phyloP scores from a whole-genome alignment of 2,329 filamentous ascomycete species.

The Diaporthe ilicicola region DNA sequence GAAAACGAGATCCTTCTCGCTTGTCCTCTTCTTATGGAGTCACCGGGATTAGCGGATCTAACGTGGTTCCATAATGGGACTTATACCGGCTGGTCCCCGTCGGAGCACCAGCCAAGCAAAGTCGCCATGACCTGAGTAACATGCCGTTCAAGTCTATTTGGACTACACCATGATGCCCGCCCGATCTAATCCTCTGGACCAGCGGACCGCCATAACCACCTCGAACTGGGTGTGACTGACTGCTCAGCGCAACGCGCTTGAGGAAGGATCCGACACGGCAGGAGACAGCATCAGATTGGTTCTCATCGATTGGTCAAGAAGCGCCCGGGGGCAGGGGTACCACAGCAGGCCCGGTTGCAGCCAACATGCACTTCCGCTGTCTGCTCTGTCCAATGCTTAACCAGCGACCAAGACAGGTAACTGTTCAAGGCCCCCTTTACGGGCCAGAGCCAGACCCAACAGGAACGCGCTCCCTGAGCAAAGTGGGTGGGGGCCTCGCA shows the following conservation, averaged over 20 bases:
- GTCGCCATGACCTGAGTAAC: not conserved
- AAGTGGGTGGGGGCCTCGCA: not conserved
- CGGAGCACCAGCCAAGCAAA: not conserved
- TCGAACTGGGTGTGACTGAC: not conserved
- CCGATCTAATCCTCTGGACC: not conserved
- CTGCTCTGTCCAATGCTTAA: not conserved
- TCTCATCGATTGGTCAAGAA: not conserved
- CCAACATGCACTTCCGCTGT: slow-evolving; percentile 18
- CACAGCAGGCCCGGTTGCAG: not conserved
- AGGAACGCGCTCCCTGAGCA: not conserved
- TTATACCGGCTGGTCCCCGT: not conserved
- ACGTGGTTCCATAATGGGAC: not conserved
- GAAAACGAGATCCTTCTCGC: not conserved
- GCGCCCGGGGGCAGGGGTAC: slow-evolving; percentile 4
- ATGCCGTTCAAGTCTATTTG: not conserved
- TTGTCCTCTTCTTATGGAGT: not conserved
- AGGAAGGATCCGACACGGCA: not conserved
- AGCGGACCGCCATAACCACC: not conserved
- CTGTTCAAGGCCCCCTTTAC: not conserved
- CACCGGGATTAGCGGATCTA: not conserved
- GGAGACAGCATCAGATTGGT: not conserved
- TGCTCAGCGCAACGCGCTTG: not conserved
- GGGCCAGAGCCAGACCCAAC: not conserved
- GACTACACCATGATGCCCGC: not conserved
- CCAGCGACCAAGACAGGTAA: not conserved